Evolutionary conservation across 495 filamentous ascomycete genomes (phyloP).

Genomic region (Daldinia grandis): DNA sequence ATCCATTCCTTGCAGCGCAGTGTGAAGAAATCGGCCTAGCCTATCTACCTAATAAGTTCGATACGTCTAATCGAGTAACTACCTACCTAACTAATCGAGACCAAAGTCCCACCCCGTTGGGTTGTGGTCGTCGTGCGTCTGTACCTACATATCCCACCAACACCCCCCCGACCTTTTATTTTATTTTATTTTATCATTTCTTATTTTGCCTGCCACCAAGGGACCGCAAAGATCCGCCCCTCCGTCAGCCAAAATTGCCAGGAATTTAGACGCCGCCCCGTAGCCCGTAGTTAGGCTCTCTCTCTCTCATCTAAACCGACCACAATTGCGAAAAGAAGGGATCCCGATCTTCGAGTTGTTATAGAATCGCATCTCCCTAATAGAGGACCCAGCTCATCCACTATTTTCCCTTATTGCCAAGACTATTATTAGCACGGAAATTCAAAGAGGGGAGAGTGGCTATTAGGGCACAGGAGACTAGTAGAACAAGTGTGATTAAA

Average conservation of each 20-base stretch:
- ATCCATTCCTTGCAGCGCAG: conserved; percentile 40
- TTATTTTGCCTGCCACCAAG: conserved; percentile 21
- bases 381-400: background rate
- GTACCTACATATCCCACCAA: conserved; percentile 43
- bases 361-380: background rate
- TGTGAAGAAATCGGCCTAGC: conserved; percentile 26
- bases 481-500: conserved; percentile 23
- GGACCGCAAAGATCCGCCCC: conserved; percentile 26
- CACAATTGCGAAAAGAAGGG: conserved; percentile 18
- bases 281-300: conserved; percentile 9
- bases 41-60: conserved; percentile 9
- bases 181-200: conserved; percentile 22
- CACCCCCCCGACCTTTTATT: conserved; percentile 32
- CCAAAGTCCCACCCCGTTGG: conserved; percentile 26
- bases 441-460: background rate
- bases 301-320: background rate
- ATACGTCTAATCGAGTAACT: conserved; percentile 4
- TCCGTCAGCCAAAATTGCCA: conserved; percentile 27
- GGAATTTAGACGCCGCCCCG: conserved; percentile 19
- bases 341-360: background rate
- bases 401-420: background rate
- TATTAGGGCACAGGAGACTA: conserved; percentile 18
- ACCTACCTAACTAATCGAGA: background rate
- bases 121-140: conserved; percentile 38
- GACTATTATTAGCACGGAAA: conserved; percentile 12